Base-by-base conservation (phyloP, 2,329 filamentous ascomycete genomes). In the Neonectria neomacrospora region DNA sequence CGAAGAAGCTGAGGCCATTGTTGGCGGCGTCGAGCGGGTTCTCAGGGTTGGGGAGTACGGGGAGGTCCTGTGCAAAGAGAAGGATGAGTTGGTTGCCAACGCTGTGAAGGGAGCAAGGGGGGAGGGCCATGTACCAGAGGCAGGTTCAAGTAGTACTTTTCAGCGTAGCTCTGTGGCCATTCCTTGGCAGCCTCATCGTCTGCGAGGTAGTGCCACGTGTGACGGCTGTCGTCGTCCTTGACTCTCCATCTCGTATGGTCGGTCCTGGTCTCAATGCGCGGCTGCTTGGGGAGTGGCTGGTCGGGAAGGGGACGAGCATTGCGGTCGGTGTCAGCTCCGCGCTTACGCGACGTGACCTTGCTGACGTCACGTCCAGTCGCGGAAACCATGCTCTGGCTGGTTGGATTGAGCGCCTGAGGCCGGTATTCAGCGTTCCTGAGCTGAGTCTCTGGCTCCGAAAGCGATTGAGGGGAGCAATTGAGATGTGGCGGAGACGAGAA, bases 201-300 rank as follows among this genome's bases (percentile, higher is more conserved):
- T 10, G 88, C 87, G 3, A 99, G 82, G 75, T 98, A 99, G 73
- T 96, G 92, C 96, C 96, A 99, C 54, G 93, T 97, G 73, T 97
- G 94, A 58, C 92, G 86, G 52, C 96, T 95, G 54, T 88, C 86
- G 63, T 97, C 92, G 74, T 96, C 91, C 65, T 88, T 86, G 76
- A 98, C 80, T 65, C 96, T 88, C 96, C 96, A 99, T 78, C 91
- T 85, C 8, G 88, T 86, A 68, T 88, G 87, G 78, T 99, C 95
- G 5, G 94, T 97, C 74, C 86, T 88, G 41, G 83, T 80, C 48
- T 79, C 79, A 51, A 88, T 76, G 64, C 77, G 82, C 32, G 82
- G 82, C 52, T 78, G 80, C 69, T 86, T 86, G 34, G 80, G 78
- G 62, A 74, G 79, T 34, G 72, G 70, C 16, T 56, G 67, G 18